phyloP scores from a whole-genome alignment of 306 rosid genomes.

The Ammopiptanthus mongolicus region DNA sequence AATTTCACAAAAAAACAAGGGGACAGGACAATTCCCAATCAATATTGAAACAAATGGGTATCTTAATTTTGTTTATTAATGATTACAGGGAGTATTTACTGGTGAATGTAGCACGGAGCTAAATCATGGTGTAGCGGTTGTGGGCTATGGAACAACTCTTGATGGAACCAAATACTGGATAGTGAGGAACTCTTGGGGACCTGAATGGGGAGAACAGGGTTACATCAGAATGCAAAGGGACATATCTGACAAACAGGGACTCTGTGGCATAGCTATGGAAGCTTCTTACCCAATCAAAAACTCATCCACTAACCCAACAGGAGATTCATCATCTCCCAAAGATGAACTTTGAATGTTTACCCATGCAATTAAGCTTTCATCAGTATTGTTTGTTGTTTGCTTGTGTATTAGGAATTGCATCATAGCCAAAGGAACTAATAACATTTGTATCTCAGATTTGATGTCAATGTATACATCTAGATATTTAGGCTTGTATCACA shows the following conservation, averaged over 20 bases:
- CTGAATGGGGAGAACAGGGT: constrained; percentile 91
- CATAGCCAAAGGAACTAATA: not conserved
- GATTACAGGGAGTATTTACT: constrained; percentile 67
- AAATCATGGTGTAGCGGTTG: constrained; percentile 76
- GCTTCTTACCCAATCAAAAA: constrained; percentile 85
- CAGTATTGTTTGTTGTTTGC: constrained; percentile 11
- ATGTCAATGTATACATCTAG: constrained; percentile 10
- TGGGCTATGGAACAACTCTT: constrained; percentile 73
- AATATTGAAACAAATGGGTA: not conserved
- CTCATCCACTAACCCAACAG: constrained; percentile 43
- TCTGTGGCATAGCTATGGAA: constrained; percentile 71
- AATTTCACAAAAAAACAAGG: not conserved
- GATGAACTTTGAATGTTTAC: constrained; percentile 52
- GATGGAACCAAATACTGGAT: constrained; percentile 80
- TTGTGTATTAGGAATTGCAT: not conserved
- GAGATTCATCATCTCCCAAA: constrained; percentile 21
- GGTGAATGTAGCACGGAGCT: constrained; percentile 69
- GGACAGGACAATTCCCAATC: not conserved
- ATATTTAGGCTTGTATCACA: not conserved
- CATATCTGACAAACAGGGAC: constrained; percentile 42
- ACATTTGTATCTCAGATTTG: not conserved
- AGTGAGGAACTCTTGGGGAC: constrained; percentile 87
- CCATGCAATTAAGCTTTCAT: not conserved
- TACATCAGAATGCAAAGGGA: constrained; percentile 70
- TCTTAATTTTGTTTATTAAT: not conserved